phyloP scores from a whole-genome alignment of 228 moss, liverwort and hornwort genomes.

The Sphagnum magellanicum region DNA sequence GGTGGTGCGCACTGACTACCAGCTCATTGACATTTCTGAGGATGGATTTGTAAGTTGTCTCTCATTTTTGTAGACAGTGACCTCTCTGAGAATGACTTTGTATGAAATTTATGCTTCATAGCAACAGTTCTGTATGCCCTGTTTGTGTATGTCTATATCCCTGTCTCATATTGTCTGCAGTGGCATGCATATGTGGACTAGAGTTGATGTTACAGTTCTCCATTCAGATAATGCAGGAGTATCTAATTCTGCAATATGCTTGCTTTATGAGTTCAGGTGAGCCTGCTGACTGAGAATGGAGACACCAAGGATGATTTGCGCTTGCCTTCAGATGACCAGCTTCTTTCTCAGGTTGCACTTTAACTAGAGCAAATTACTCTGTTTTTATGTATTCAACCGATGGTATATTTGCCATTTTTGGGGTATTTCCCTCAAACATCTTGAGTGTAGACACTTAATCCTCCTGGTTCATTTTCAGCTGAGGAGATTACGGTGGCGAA shows the following conservation, averaged over 20 bases:
- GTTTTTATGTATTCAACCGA: neutral
- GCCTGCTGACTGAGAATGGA: slow-evolving; percentile 73
- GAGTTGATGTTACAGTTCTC: too few species aligned
- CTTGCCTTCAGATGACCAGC: slow-evolving; percentile 69
- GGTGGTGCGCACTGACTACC: slow-evolving; percentile 87
- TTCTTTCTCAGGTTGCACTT: slow-evolving; percentile 50
- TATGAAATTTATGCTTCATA: neutral
- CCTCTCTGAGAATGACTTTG: neutral
- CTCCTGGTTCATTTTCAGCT: too few species aligned
- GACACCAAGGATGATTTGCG: slow-evolving; percentile 82
- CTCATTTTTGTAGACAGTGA: neutral
- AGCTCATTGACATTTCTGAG: slow-evolving; percentile 88
- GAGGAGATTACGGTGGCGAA: too few species aligned
- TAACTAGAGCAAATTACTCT: too few species aligned
- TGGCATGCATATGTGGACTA: neutral
- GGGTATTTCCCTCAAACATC: too few species aligned
- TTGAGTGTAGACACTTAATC: too few species aligned
- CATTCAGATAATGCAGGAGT: too few species aligned
- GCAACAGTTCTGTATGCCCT: neutral
- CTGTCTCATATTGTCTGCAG: neutral
- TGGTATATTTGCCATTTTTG: neutral
- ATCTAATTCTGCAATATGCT: too few species aligned
- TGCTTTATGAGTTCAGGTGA: slow-evolving; percentile 41
- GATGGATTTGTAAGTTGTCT: slow-evolving; percentile 80
- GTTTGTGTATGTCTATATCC: neutral